Evolutionary conservation across 306 rosid species (phyloP), one percentile per base, ranked within the genome.

Genomic region (Begonia fuchsioides): DNA sequence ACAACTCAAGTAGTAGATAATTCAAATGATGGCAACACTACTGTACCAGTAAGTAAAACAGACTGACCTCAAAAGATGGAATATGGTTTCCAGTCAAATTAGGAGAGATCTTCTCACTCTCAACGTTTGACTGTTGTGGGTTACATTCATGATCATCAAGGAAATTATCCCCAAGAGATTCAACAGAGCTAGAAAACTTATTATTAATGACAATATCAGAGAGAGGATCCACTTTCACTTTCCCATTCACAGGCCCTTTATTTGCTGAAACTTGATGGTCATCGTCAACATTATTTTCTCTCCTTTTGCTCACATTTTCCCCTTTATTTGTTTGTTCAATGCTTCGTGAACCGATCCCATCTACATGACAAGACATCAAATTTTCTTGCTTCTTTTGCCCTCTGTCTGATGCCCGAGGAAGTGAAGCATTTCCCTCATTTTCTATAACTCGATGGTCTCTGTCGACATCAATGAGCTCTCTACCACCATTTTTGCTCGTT

Each of bases 41-140:
- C 8, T 4, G 7, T 26, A 14, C 11, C 18, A 38, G 12, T 48
- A 57, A 32, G 13, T 45, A 49, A 56, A 35, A 17, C 15, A 20
- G 20, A 59, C 82, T 71, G 49, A 82, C 98, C 94, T 75, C 76
- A 59, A 76, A 54, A 41, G 61, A 39, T 52, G 51, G 57, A 48
- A 62, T 68, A 63, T 59, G 50, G 15, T 60, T 54, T 48, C 66
- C 78, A 43, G 41, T 48, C 14, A 63, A 66, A 50, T 53, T 59
- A 52, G 69, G 57, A 50, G 59, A 49, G 60, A 62, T 73, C 67
- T 70, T 63, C 63, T 46, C 60, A 8, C 43, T 35, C 56, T 53
- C 74, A 59, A 38, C 43, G 50, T 39, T 64, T 7, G 64, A 58
- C 17, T 44, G 51, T 8, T 9, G 67, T 40, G 47, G 57, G 65